Conservation (phyloP, 2,329 filamentous ascomycete species). For the Cordyceps tenuipes region DNA sequence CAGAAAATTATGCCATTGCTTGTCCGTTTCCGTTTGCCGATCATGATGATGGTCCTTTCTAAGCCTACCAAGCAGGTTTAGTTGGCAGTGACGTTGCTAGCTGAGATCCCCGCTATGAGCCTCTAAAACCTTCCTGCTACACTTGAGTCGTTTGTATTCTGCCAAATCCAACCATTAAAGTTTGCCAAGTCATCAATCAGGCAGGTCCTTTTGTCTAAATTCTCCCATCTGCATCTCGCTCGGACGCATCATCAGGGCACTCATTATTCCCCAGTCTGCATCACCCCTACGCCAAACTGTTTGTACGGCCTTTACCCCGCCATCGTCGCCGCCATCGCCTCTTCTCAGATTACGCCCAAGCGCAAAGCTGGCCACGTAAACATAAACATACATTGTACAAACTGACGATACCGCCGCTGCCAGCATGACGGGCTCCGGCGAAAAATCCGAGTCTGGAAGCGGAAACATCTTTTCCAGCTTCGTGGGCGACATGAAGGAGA, state of each 20-base stretch:
- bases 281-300: background rate
- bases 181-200: background rate
- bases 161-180: background rate
- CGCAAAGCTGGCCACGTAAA: background rate
- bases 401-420: conserved; percentile 8
- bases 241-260: background rate
- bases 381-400: too few species aligned
- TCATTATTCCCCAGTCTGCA: background rate
- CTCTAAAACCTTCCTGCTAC: background rate
- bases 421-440: conserved; percentile 22
- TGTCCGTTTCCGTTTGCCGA: background rate
- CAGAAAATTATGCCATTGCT: conserved; percentile 7
- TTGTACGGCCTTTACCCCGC: conserved; percentile 1
- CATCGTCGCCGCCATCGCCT: background rate
- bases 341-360: background rate
- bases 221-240: background rate
- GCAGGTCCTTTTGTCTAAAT: background rate
- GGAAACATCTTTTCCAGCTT: conserved; percentile 26
- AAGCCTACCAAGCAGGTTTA: too few species aligned
- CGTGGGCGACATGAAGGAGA: conserved; percentile 45
- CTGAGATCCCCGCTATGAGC: background rate
- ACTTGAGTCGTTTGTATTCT: background rate
- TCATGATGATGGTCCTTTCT: too few species aligned
- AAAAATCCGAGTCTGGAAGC: conserved; percentile 17
- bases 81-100: background rate